Base-by-base conservation (phyloP, 2,329 filamentous ascomycete genomes). In the Amphichorda felina region DNA sequence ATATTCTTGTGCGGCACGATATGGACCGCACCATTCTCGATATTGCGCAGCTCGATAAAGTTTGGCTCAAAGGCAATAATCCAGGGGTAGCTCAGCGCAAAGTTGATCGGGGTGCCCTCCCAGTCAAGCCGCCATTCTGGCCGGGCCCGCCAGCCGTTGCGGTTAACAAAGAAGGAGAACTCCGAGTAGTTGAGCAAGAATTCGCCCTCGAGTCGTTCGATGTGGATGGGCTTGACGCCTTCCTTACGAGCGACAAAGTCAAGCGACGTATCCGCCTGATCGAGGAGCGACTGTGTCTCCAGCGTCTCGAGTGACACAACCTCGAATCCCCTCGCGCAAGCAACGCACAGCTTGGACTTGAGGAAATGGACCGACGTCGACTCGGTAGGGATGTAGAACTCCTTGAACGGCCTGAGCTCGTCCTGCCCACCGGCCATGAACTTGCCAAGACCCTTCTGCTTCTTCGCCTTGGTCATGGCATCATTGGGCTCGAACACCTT, bases 401-500 rank as follows among this genome's bases (percentile, higher is more conserved):
- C 91, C 70, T 94, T 94, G 70, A 93, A 94, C 10, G 89, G 85
- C 61, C 93, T 93, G 43, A 98, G 72, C 47, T 94, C 86, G 57
- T 98, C 91, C 55, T 95, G 88, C 8, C 87, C 86, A 35, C 68
- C 79, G 41, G 86, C 86, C 61, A 98, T 89, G 79, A 98, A 94
- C 63, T 93, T 94, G 45, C 84, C 81, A 40, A 98, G 79, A 14
- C 91, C 89, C 50, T 88, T 91, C 55, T 94, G 93, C 65, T 93
- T 95, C 66, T 91, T 93, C 39, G 84, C 85, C 64, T 88, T 91
- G 37, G 82, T 81, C 70, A 94, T 82, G 42, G 86, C 82, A 54
- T 96, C 91, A 61, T 94, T 94, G 1, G 91, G 91, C 61, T 98
- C 89, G 59, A 86, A 96, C n/a, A 96, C 91, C 61, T 96, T 96